Percentiles rank a stretch among this genome's conserved stretches.
These are phyloP conservation scores for Brassica napus DNA, from an alignment of 345 rosid species.

Conservation along the genomic window Da-Ae NC_063448.1:12610001-12610500, in stretches of 20 bases:
- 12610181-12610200: conserved; percentile 24
- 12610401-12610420: background rate
- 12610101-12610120: background rate
- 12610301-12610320: conserved; percentile 25
- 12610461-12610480: background rate
- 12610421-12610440: background rate
- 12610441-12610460: background rate
- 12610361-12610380: background rate
- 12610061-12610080: conserved; percentile 25
- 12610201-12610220: conserved; percentile 22
- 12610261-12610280: conserved; percentile 6
- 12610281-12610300: background rate
- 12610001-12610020: background rate
- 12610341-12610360: background rate
- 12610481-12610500: background rate
- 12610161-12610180: conserved; percentile 14
- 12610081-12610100: conserved; percentile 16
- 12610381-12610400: background rate
- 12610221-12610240: conserved; percentile 5
- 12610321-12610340: conserved; percentile 32
- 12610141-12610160: conserved; percentile 12
- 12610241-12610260: conserved; percentile 24
- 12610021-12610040: conserved; percentile 8
- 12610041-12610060: conserved; percentile 14
- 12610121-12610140: background rate